Evolutionary conservation across 2,329 filamentous ascomycete species (phyloP).

Genomic region (Byssothecium circinans): DNA sequence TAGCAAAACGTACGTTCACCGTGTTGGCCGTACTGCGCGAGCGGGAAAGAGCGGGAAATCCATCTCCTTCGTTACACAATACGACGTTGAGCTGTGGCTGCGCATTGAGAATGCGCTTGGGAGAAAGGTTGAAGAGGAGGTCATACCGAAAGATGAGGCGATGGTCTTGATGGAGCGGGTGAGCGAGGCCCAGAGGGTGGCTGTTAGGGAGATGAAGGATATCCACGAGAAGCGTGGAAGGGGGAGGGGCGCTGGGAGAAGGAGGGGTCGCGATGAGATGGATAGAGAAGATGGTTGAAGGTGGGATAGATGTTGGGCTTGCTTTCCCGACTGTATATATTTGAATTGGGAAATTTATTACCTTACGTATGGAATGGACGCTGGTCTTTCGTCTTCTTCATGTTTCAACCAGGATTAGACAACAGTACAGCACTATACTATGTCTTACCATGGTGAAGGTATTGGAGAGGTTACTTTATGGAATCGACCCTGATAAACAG

Average conservation of each 20-base stretch:
- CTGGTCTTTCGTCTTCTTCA: too few relatives aligned
- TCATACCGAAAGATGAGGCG: slow-evolving; percentile 76
- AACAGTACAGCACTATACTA: too few relatives aligned
- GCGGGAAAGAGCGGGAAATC: slow-evolving; percentile 84
- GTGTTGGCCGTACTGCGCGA: slow-evolving; percentile 84
- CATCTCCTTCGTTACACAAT: slow-evolving; percentile 81
- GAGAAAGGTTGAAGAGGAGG: slow-evolving; percentile 71
- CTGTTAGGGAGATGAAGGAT: slow-evolving; percentile 79
- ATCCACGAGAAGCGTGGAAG: slow-evolving; percentile 67
- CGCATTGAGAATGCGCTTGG: slow-evolving; percentile 82
- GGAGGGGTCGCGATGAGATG: slow-evolving; percentile 65
- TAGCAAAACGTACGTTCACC: slow-evolving; percentile 87
- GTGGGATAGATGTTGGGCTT: neutral
- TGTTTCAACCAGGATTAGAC: too few relatives aligned
- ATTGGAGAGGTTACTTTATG: too few relatives aligned
- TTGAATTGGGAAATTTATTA: neutral
- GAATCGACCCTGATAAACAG: too few relatives aligned
- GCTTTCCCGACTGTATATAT: neutral
- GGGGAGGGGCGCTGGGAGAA: slow-evolving; percentile 57
- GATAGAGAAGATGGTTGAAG: slow-evolving; percentile 70
- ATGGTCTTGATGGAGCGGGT: slow-evolving; percentile 78
- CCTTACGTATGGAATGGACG: too few relatives aligned
- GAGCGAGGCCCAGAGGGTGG: slow-evolving; percentile 79
- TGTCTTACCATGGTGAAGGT: too few relatives aligned
- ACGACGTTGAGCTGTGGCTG: slow-evolving; percentile 78